Percentiles rank a stretch among this genome's conserved stretches.
Conservation (phyloP, 1,284 basidiomycete genomes). For the Calocybe gambosa region DNA sequence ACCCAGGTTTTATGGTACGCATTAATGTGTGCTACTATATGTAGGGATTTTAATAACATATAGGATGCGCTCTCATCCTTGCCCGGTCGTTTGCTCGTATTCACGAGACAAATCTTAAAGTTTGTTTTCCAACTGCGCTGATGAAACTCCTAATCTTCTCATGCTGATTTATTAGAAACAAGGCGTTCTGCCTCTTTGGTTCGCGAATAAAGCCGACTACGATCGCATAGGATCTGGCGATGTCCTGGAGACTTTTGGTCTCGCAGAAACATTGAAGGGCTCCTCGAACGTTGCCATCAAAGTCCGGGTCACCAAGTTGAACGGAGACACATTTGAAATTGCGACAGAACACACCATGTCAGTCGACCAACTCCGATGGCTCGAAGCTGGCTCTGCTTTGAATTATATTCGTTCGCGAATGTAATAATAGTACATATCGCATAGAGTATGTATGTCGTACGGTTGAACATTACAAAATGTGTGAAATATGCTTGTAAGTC, state of each 20-base stretch:
- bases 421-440: constrained; percentile 15
- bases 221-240: constrained; percentile 78
- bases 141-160: background rate
- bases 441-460: constrained; percentile 5
- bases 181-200: constrained; percentile 89
- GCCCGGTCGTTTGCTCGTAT: constrained; percentile 96
- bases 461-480: background rate
- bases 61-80: constrained; percentile 78
- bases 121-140: constrained; percentile 24
- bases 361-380: constrained; percentile 82
- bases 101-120: constrained; percentile 97
- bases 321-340: constrained; percentile 64
- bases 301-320: constrained; percentile 65
- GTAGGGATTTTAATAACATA: background rate
- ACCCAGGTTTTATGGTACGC: constrained; percentile 87
- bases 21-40: background rate
- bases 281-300: constrained; percentile 48
- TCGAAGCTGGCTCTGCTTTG: constrained; percentile 80
- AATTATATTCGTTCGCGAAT: constrained; percentile 72
- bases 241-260: constrained; percentile 45
- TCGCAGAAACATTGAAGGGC: constrained; percentile 48
- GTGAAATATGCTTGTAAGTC: constrained; percentile 6
- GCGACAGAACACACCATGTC: constrained; percentile 85
- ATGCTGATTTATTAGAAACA: constrained; percentile 71
- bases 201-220: constrained; percentile 84